These are phyloP conservation scores for Fusarium illudens DNA, from an alignment of 2,329 filamentous ascomycete species.

Conservation along the genomic window DNA sequence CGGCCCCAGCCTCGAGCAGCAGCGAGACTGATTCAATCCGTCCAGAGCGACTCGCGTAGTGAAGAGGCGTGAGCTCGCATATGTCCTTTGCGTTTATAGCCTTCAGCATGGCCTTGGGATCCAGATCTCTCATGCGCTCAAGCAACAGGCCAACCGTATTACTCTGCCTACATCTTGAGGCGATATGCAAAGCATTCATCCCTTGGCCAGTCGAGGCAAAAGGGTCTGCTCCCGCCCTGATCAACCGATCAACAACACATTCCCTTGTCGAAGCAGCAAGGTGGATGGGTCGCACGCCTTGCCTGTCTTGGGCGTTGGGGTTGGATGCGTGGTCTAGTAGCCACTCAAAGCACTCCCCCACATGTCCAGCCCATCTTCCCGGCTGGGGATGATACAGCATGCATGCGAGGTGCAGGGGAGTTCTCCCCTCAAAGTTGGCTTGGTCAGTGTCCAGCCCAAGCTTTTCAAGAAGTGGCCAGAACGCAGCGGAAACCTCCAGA, in stretches of 20 bases:
- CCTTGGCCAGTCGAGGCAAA: conserved; percentile 21
- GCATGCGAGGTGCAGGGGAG: conserved; percentile 24
- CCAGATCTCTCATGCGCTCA: conserved; percentile 11
- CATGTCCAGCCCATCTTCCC: neutral
- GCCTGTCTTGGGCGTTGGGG: conserved; percentile 4
- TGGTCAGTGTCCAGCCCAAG: conserved; percentile 14
- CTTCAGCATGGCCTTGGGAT: neutral
- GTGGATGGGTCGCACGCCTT: conserved; percentile 27
- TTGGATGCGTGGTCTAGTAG: conserved; percentile 1
- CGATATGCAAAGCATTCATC: conserved; percentile 30
- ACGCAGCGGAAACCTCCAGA: neutral
- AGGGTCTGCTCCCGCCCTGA: conserved; percentile 21
- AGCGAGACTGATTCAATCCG: conserved; percentile 19
- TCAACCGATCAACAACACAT: conserved; percentile 9
- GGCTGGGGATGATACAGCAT: neutral
- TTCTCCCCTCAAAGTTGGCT: conserved; percentile 17
- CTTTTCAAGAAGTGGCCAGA: conserved; percentile 2
- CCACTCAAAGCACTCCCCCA: conserved; percentile 4
- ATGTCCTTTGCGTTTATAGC: conserved; percentile 21
- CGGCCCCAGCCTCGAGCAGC: conserved; percentile 26
- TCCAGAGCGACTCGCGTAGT: conserved; percentile 30
- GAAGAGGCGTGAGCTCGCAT: conserved; percentile 23
- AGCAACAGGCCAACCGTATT: conserved; percentile 24
- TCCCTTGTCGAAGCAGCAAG: conserved; percentile 24
- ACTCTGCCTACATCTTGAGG: conserved; percentile 22